phyloP scores from a whole-genome alignment of 495 filamentous ascomycete genomes.

The Hypoxylon fragiforme region DNA sequence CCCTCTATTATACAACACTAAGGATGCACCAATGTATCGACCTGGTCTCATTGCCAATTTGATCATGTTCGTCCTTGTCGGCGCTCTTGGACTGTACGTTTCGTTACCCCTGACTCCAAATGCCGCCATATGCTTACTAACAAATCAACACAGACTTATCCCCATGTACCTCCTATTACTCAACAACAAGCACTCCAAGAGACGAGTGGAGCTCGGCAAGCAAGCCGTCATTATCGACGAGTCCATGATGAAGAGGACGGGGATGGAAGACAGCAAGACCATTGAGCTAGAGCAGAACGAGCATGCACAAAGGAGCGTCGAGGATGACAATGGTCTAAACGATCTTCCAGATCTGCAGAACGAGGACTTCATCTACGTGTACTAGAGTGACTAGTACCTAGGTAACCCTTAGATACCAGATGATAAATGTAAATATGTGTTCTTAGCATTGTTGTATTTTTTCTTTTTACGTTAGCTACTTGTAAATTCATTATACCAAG shows the following conservation, averaged over 20 bases:
- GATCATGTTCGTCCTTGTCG: constrained; percentile 45
- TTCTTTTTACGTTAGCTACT: no score
- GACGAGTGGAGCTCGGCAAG: constrained; percentile 48
- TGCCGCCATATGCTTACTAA: constrained; percentile 6
- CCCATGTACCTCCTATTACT: constrained; percentile 53
- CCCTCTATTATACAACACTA: constrained; percentile 62
- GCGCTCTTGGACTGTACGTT: constrained; percentile 44
- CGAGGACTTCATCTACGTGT: constrained; percentile 64
- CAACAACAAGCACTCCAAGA: constrained; percentile 51
- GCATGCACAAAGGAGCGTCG: constrained; percentile 38
- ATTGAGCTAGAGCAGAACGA: constrained; percentile 49
- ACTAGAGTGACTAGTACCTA: constrained; percentile 41
- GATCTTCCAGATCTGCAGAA: constrained; percentile 59
- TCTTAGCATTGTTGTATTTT: not conserved
- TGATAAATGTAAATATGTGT: no score
- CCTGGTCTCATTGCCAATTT: constrained; percentile 59
- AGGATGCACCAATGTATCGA: constrained; percentile 61
- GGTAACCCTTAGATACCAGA: no score
- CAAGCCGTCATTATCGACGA: constrained; percentile 46
- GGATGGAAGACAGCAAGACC: constrained; percentile 46
- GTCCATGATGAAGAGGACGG: constrained; percentile 46
- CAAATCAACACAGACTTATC: constrained; percentile 35
- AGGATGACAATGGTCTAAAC: constrained; percentile 52
- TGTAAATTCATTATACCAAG: not conserved
- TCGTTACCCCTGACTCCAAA: not conserved